Evolutionary conservation across 495 filamentous ascomycete species (phyloP), one percentile per base, ranked within the genome.

Genomic region (Penicillium samsonianum): DNA sequence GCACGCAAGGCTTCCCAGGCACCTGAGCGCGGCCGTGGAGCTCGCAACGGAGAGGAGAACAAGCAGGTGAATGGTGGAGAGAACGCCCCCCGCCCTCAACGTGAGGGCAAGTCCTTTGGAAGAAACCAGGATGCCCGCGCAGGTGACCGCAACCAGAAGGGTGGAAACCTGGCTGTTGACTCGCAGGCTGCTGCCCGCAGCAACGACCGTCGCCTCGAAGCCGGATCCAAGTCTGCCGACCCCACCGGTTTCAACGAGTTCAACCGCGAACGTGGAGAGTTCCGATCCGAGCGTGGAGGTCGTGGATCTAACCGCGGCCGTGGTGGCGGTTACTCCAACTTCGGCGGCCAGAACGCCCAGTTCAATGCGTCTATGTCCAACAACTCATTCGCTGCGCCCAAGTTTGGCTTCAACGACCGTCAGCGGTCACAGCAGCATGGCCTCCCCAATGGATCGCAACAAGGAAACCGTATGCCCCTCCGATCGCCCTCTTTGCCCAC

Each of bases 251-350:
- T 70, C 61, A 67, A 66, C 26, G 75, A 79, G 1, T 71, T 74
- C 58, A 58, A 65, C 65, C 72, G 69, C 26, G 82, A 84, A 54
- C 71, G 80, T 42, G 67, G 65, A 35, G 80, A 83, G 42, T 69
- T 73, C 47, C 78, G 81, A 47, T 58, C 74, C 44, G 81, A 83
- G 28, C 78, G 71, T 41, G 61, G 82, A 58, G 78, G 79, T 49
- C 80, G 84, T 49, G 78, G 80, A 53, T 74, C 77, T 30, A 81
- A 79, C 64, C 81, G 83, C 50, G 81, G 81, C 44, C 72, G 83
- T 50, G 80, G 82, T 30, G 68, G 70, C 30, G 72, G 57, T 26
- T 69, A 77, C 67, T 58, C 68, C 20, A 68, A 70, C 49, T 71
- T 75, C 65, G 60, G 60, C 59, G 66, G 67, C 50, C 77, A 78